These are phyloP conservation scores for Prunus mume DNA, from an alignment of 306 rosid species.

Conservation along the genomic window DNA sequence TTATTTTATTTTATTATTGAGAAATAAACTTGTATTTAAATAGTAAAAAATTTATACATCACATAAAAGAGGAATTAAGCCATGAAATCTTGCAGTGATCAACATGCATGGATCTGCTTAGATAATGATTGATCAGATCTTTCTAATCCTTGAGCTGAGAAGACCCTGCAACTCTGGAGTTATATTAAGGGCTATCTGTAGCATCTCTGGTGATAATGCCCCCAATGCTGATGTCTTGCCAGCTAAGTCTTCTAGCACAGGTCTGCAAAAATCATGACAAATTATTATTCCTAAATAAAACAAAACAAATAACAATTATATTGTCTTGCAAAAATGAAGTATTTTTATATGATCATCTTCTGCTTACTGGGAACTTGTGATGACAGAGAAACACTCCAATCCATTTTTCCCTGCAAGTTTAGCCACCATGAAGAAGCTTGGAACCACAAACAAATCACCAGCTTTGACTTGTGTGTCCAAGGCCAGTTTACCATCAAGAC, in stretches of 20 bases:
- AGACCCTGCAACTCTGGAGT: slow-evolving; percentile 38
- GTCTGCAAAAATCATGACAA: slow-evolving; percentile 31
- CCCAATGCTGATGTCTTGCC: slow-evolving; percentile 40
- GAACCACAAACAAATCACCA: slow-evolving; percentile 60
- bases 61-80: too few species aligned
- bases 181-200: slow-evolving; percentile 42
- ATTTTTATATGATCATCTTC: not conserved
- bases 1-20: too few species aligned
- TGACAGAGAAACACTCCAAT: slow-evolving; percentile 41
- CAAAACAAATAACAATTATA: too few species aligned
- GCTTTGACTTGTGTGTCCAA: slow-evolving; percentile 43
- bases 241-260: slow-evolving; percentile 44
- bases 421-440: slow-evolving; percentile 45
- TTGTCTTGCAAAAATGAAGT: not conserved
- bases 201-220: slow-evolving; percentile 40
- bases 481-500: slow-evolving; percentile 28
- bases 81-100: too few species aligned
- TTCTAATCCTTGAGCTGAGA: slow-evolving; percentile 32
- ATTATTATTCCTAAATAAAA: too few species aligned
- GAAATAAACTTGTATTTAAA: too few species aligned
- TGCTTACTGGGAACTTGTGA: slow-evolving; percentile 42
- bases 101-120: too few species aligned
- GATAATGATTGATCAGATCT: not conserved
- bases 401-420: slow-evolving; percentile 48
- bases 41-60: too few species aligned